Evolutionary conservation across 495 filamentous ascomycete genomes (phyloP).

Genomic region (Daldinia vernicosa): DNA sequence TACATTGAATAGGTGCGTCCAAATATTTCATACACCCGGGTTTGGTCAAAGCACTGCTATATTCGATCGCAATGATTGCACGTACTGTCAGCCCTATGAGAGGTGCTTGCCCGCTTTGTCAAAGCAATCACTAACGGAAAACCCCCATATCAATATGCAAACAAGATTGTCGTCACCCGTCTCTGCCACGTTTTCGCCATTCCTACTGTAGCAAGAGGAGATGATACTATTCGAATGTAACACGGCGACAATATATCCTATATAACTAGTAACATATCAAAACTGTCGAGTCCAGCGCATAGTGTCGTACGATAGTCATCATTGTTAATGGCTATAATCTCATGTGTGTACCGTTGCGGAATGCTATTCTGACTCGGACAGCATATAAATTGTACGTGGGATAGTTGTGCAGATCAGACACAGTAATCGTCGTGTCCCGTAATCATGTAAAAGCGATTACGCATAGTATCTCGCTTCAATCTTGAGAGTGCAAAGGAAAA

Average conservation of each 20-base stretch:
- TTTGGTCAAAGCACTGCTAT: no score
- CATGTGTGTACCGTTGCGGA: neutral
- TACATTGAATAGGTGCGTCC: no score
- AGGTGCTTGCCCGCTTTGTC: neutral
- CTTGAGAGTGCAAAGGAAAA: neutral
- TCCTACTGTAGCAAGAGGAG: neutral
- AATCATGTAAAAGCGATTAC: neutral
- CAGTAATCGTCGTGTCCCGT: neutral
- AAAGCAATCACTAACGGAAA: neutral
- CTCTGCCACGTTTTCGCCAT: neutral
- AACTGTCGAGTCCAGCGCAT: neutral
- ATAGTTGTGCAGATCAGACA: neutral
- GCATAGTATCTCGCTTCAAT: neutral
- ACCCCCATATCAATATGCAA: neutral
- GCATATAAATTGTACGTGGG: neutral
- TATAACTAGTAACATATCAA: neutral
- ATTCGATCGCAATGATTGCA: neutral
- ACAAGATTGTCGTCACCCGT: neutral
- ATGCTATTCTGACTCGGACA: constrained; percentile 1
- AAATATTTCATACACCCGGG: neutral
- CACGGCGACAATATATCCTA: neutral
- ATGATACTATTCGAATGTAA: neutral
- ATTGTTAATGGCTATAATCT: neutral
- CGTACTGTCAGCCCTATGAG: neutral
- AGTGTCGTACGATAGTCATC: neutral